These are phyloP conservation scores for Annulohypoxylon maeteangense DNA, from an alignment of 495 filamentous ascomycete genomes.

Conservation along the genomic window DNA sequence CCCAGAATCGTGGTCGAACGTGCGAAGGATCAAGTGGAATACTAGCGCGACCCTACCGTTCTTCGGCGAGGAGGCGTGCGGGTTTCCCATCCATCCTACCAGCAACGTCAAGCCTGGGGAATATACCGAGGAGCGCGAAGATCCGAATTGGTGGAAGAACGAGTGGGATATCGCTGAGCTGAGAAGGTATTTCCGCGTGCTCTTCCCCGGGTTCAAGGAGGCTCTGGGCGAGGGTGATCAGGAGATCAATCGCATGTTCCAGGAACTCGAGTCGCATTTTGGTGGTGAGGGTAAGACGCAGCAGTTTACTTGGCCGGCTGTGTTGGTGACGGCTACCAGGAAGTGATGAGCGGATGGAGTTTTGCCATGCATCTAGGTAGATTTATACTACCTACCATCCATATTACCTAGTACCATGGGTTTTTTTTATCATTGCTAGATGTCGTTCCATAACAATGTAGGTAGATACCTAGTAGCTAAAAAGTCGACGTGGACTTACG, in stretches of 20 bases:
- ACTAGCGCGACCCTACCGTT: conserved; percentile 34
- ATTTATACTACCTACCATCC: too few relatives aligned
- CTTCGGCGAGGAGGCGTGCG: conserved; percentile 14
- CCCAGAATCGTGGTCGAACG: conserved; percentile 32
- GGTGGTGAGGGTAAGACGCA: not conserved
- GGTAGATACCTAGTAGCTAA: too few relatives aligned
- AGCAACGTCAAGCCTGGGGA: conserved; percentile 8
- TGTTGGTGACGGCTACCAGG: conserved; percentile 6
- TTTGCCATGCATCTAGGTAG: too few relatives aligned
- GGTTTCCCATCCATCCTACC: conserved; percentile 1
- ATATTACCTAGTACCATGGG: too few relatives aligned
- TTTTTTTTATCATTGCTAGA: too few relatives aligned
- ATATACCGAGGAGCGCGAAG: not conserved
- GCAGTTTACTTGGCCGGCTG: conserved; percentile 16
- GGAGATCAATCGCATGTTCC: not conserved
- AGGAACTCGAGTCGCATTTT: not conserved
- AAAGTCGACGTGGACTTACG: too few relatives aligned
- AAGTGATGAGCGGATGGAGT: too few relatives aligned
- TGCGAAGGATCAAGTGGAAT: conserved; percentile 46
- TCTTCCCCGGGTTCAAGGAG: conserved; percentile 2
- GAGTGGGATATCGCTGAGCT: conserved; percentile 13
- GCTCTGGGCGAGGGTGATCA: not conserved
- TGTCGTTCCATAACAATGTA: too few relatives aligned
- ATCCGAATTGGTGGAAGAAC: conserved; percentile 10
- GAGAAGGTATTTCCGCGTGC: conserved; percentile 1